Base-by-base conservation (phyloP, 73 alveolate species). In the Paramecium primaurelia region DNA sequence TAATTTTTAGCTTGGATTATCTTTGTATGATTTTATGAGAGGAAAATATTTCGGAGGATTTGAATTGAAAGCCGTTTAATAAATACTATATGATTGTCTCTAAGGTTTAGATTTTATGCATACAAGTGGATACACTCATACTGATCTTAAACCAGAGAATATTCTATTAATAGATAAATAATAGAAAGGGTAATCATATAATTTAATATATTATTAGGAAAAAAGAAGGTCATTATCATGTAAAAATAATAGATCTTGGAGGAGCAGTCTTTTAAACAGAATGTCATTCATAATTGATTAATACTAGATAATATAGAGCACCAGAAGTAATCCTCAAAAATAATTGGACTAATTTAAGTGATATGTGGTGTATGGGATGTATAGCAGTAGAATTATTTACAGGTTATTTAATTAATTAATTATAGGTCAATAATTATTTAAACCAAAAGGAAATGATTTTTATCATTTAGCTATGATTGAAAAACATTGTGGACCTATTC, bases 391-490 rank as follows among this genome's bases (percentile, higher is more conserved):
- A 97, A 93, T 88, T 97, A 42, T 96, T 96, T 86, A 93, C 98
- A 34, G 99, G 99, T 11, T 98, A 93, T 85, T 68, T 94, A 86
- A 88, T 92, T 4, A 4, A 64, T 28, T 25, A 64, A 59, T 64
- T 11, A 3, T 64, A 64, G 84, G 84, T 6, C 30, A 64, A 64
- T 10, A 64, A 28, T 64, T 64, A 12, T 97, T 95, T 93, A 96
- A 25, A 20, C 98, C 99, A 8, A 95, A 99, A 30, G 99, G 97
- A 86, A 97, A 97, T 75, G 93, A 97, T 77, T 88, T 85, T 40
- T 99, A 96, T 89, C 99, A 98, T 91, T 87, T 98, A 84, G 97
- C 99, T 18, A 89, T 98, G 97, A 95, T 98, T 77, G 99, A 97
- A 94, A 97, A 96, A 93, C 89, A 92, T 28, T 94, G 98, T 88